Evolutionary conservation across 2,329 filamentous ascomycete species (phyloP).

Genomic region (Arthroderma sp.): DNA sequence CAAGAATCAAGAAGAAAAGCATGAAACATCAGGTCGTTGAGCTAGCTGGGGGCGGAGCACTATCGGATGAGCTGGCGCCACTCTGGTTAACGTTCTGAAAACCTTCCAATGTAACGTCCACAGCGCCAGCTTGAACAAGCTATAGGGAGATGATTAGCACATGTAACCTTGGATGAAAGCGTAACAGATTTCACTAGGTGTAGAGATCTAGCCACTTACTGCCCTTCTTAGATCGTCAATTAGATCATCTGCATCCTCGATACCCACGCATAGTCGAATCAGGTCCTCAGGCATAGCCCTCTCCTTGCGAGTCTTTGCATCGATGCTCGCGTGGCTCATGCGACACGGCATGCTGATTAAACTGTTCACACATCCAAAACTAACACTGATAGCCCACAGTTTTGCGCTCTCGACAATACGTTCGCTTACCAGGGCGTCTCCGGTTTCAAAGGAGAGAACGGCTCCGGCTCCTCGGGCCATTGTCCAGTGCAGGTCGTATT

Average conservation of each 20-base stretch:
- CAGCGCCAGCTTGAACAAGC: conserved; percentile 89
- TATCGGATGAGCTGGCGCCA: not conserved
- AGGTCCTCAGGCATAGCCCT: conserved; percentile 93
- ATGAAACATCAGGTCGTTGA: not conserved
- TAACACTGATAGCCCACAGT: conserved; percentile 90
- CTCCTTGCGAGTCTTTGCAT: conserved; percentile 81
- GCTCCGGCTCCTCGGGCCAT: conserved; percentile 91
- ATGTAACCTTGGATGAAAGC: no score
- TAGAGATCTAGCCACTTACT: conserved; percentile 61
- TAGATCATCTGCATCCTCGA: conserved; percentile 82
- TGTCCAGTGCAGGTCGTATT: conserved; percentile 91
- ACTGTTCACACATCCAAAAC: conserved; percentile 96
- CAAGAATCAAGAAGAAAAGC: not conserved
- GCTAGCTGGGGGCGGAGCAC: not conserved
- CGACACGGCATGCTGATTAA: conserved; percentile 98
- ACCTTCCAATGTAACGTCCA: conserved; percentile 71
- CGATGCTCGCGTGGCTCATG: conserved; percentile 98
- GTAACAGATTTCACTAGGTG: no score
- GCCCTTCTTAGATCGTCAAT: conserved; percentile 87
- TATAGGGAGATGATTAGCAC: conserved; percentile 29
- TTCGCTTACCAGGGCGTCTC: conserved; percentile 69
- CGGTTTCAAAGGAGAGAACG: conserved; percentile 91
- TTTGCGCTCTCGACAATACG: conserved; percentile 87
- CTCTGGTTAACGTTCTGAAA: conserved; percentile 50
- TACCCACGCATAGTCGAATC: conserved; percentile 88